phyloP scores from a whole-genome alignment of 1,139 yeast genomes.

The Yamadazyma atlantica region DNA sequence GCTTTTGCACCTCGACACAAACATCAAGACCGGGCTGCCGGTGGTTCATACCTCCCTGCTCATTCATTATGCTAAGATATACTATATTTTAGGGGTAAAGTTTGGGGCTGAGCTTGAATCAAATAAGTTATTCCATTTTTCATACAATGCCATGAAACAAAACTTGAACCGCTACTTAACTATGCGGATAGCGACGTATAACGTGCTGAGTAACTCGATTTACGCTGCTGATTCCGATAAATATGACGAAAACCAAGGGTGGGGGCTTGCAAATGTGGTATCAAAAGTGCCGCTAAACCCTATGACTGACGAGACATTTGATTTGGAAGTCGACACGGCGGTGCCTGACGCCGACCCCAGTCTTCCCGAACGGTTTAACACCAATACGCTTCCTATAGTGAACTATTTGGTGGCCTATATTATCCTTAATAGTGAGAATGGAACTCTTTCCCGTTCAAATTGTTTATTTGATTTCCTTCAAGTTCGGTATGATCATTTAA shows the following conservation, averaged over 20 bases:
- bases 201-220: slow-evolving; percentile 10
- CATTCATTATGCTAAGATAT: slow-evolving; percentile 37
- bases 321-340: slow-evolving; percentile 6
- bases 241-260: slow-evolving; percentile 14
- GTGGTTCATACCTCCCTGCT: slow-evolving; percentile 28
- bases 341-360: slow-evolving; percentile 1
- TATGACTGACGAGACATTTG: slow-evolving; percentile 9
- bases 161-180: slow-evolving; percentile 27
- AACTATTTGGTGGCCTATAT: slow-evolving; percentile 35
- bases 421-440: slow-evolving; percentile 22
- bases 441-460: slow-evolving; percentile 15
- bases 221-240: slow-evolving; percentile 18
- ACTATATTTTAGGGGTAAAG: slow-evolving; percentile 27
- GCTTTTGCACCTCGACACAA: slow-evolving; percentile 17
- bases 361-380: slow-evolving; percentile 17
- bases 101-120: slow-evolving; percentile 22
- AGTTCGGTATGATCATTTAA: slow-evolving; percentile 24
- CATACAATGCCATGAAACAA: slow-evolving; percentile 23
- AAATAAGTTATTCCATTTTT: slow-evolving; percentile 17
- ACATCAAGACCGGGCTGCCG: slow-evolving; percentile 10
- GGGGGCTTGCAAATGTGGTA: slow-evolving; percentile 7
- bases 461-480: slow-evolving; percentile 25
- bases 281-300: slow-evolving; percentile 8
- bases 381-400: slow-evolving; percentile 29
- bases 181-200: slow-evolving; percentile 24